Percentiles rank a stretch among this genome's conserved stretches.
phyloP scores from a whole-genome alignment of 768 basidiomycete species.

The Calocera viscosa region DNA sequence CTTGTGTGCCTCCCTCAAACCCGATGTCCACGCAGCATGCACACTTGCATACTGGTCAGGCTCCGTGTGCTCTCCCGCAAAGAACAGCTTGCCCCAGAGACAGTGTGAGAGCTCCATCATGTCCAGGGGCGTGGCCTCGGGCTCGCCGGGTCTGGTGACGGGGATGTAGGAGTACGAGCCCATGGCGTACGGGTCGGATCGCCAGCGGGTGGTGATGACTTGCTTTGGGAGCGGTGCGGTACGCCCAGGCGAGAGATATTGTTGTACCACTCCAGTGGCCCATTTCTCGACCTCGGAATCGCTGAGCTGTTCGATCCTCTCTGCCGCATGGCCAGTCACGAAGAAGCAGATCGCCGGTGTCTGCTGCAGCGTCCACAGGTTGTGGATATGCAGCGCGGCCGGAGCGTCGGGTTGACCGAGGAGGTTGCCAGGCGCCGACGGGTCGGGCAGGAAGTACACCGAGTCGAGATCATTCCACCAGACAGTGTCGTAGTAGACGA shows the following conservation, averaged over 20 bases:
- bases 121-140: slow-evolving; percentile 17
- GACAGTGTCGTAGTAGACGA: slow-evolving; percentile 9
- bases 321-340: slow-evolving; percentile 10
- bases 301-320: slow-evolving; percentile 11
- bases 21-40: slow-evolving; percentile 29
- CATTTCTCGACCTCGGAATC: slow-evolving; percentile 12
- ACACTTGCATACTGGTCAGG: slow-evolving; percentile 30
- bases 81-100: slow-evolving; percentile 24
- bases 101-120: slow-evolving; percentile 12
- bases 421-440: slow-evolving; percentile 1
- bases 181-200: slow-evolving; percentile 10
- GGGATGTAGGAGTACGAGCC: slow-evolving; percentile 15
- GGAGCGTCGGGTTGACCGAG: not conserved
- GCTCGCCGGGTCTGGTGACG: not conserved
- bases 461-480: slow-evolving; percentile 11
- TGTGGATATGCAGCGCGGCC: slow-evolving; percentile 6
- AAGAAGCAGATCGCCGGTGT: slow-evolving; percentile 10
- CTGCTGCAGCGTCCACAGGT: slow-evolving; percentile 12
- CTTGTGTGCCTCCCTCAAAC: slow-evolving; percentile 28
- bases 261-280: slow-evolving; percentile 2
- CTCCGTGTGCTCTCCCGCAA: slow-evolving; percentile 35
- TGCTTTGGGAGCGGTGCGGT: slow-evolving; percentile 10
- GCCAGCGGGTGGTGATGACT: slow-evolving; percentile 14
- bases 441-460: slow-evolving; percentile 12
- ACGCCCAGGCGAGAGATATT: slow-evolving; percentile 4